These are phyloP conservation scores for Pythium guiyangense DNA, from an alignment of 352 stramenopile species.

Conservation along the genomic window DNA sequence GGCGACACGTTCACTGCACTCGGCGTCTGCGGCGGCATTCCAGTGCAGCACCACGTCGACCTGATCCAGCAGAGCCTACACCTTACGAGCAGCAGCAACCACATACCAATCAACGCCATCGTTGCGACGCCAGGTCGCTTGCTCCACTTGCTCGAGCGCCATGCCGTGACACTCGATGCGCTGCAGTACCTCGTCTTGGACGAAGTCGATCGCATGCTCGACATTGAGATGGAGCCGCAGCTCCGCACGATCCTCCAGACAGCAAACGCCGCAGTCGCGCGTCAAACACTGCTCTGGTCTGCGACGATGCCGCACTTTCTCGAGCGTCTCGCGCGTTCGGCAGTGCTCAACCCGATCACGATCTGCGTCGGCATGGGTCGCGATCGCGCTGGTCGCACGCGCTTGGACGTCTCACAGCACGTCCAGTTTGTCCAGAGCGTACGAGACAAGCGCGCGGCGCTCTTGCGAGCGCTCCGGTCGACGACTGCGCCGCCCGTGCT, in stretches of 20 bases:
- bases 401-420: slow-evolving; percentile 89
- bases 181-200: slow-evolving; percentile 88
- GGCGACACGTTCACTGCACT: slow-evolving; percentile 18
- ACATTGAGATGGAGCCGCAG: slow-evolving; percentile 89
- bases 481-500: slow-evolving; percentile 91
- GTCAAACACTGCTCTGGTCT: slow-evolving; percentile 92
- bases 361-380: slow-evolving; percentile 83
- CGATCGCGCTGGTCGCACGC: slow-evolving; percentile 26
- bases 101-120: slow-evolving; percentile 14
- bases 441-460: slow-evolving; percentile 29
- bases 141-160: slow-evolving; percentile 33
- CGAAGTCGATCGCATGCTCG: slow-evolving; percentile 96
- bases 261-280: background rate
- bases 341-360: slow-evolving; percentile 91
- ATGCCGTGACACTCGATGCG: slow-evolving; percentile 21
- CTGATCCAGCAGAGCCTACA: slow-evolving; percentile 26
- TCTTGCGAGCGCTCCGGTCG: slow-evolving; percentile 51
- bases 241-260: slow-evolving; percentile 90
- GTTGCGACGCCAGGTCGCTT: slow-evolving; percentile 58
- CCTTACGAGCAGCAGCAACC: background rate
- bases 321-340: slow-evolving; percentile 87
- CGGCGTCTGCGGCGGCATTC: slow-evolving; percentile 43
- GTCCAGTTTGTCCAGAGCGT: slow-evolving; percentile 52
- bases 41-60: slow-evolving; percentile 26
- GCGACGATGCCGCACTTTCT: slow-evolving; percentile 92